Percentiles rank a stretch among this genome's conserved stretches.
Conservation (phyloP, 495 filamentous ascomycete genomes). For the Trypethelium eluteriae region DNA sequence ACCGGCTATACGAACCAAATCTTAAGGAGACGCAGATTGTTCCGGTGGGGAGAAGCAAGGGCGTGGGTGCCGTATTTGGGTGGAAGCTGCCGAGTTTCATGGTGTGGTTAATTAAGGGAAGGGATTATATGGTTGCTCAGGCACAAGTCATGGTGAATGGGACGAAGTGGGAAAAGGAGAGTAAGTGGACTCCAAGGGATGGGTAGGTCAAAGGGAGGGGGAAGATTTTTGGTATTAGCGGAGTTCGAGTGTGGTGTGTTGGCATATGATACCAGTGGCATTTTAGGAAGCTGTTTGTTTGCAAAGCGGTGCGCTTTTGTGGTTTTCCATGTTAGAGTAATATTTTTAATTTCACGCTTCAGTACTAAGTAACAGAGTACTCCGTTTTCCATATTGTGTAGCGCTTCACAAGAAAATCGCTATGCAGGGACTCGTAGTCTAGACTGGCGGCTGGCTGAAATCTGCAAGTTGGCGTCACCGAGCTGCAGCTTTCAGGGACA, state of each 20-base stretch:
- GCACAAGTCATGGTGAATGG: constrained; percentile 45
- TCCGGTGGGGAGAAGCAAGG: constrained; percentile 47
- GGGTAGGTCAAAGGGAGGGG: background rate
- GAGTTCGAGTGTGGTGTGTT: background rate
- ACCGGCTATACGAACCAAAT: constrained; percentile 30
- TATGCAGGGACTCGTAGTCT: background rate
- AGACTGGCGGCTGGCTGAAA: background rate
- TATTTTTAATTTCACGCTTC: no score
- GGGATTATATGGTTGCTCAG: constrained; percentile 53
- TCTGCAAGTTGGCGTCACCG: background rate
- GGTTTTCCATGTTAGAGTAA: no score
- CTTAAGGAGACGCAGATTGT: constrained; percentile 39
- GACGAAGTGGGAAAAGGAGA: constrained; percentile 47
- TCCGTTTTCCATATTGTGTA: no score
- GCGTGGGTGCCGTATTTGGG: constrained; percentile 51
- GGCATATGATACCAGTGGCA: background rate
- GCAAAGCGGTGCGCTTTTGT: background rate
- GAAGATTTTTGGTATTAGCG: background rate
- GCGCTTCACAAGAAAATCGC: no score
- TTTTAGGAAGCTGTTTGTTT: background rate
- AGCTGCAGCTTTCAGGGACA: background rate
- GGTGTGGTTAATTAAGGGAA: constrained; percentile 54
- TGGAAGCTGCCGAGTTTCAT: constrained; percentile 46
- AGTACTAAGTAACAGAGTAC: no score
- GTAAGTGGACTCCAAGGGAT: constrained; percentile 17